These are phyloP conservation scores for Gossypium davidsonii DNA, from an alignment of 441 rosid species.

Conservation along the genomic window DNA sequence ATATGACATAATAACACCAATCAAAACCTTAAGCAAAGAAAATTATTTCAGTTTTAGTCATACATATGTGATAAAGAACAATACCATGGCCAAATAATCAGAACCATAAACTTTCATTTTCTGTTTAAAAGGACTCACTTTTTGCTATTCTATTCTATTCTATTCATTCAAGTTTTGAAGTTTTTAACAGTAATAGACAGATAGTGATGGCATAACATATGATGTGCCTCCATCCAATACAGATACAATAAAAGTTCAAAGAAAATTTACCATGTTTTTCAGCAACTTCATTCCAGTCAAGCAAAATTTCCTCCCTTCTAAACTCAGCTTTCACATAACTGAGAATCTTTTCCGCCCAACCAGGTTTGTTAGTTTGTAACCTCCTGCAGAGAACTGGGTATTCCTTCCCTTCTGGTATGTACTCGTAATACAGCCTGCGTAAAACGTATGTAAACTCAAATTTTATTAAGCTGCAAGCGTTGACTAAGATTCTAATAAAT, in stretches of 20 bases:
- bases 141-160: not conserved
- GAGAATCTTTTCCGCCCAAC: conserved; percentile 35
- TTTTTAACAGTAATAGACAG: not conserved
- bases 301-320: conserved; percentile 58
- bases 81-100: not conserved
- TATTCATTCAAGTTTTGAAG: not conserved
- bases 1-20: not conserved
- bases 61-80: not conserved
- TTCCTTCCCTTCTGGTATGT: conserved; percentile 75
- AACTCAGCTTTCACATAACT: conserved; percentile 22
- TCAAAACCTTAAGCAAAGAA: conserved; percentile 1
- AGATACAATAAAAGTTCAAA: not conserved
- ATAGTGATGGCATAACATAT: not conserved
- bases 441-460: conserved; percentile 3
- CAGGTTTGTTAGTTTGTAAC: conserved; percentile 22
- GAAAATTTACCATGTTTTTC: conserved; percentile 55
- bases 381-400: conserved; percentile 77
- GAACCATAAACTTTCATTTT: not conserved
- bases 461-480: not conserved
- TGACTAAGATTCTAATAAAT: not conserved
- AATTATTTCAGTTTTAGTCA: not conserved
- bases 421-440: conserved; percentile 70
- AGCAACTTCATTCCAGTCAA: conserved; percentile 87
- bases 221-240: not conserved
- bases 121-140: not conserved